Conservation (phyloP, 1,284 basidiomycete genomes). For the Tilletia indica region DNA sequence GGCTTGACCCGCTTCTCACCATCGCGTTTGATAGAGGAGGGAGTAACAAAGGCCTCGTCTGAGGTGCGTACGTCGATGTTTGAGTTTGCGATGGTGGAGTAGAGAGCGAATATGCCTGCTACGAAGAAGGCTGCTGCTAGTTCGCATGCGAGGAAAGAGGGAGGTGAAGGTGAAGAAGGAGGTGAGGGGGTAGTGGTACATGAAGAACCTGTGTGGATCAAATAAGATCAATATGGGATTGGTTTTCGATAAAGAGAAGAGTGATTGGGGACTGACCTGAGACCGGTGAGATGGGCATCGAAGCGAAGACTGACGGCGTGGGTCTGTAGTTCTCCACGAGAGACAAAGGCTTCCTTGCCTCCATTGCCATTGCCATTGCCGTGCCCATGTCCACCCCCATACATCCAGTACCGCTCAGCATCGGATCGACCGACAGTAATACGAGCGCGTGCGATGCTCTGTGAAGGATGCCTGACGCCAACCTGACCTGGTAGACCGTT, state of each 20-base stretch:
- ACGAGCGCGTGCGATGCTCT: neutral
- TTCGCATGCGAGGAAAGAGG: slow-evolving; percentile 48
- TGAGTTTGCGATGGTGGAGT: slow-evolving; percentile 29
- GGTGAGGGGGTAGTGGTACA: slow-evolving; percentile 49
- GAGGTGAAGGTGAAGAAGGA: slow-evolving; percentile 46
- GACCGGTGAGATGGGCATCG: slow-evolving; percentile 48
- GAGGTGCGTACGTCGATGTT: slow-evolving; percentile 20
- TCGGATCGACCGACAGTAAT: slow-evolving; percentile 42
- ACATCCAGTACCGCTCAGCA: slow-evolving; percentile 41
- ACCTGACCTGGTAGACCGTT: neutral
- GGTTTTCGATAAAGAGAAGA: too few species aligned
- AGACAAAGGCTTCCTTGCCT: slow-evolving; percentile 31
- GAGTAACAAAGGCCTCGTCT: slow-evolving; percentile 10
- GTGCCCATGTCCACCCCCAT: slow-evolving; percentile 36
- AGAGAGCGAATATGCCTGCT: slow-evolving; percentile 44
- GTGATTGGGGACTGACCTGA: slow-evolving; percentile 33
- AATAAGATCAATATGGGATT: too few species aligned
- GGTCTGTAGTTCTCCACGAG: slow-evolving; percentile 49
- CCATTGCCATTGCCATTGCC: slow-evolving; percentile 21
- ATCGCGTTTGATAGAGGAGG: too few species aligned
- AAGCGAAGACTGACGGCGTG: slow-evolving; percentile 44
- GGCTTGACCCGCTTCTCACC: slow-evolving; percentile 21
- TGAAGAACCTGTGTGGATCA: slow-evolving; percentile 35
- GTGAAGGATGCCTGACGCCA: slow-evolving; percentile 14
- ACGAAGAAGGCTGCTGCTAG: slow-evolving; percentile 45